A percentile compares a stretch with the other conserved stretches of the same genome.
phyloP scores from a whole-genome alignment of 1,284 basidiomycete species.

The Trichosporon faecale region DNA sequence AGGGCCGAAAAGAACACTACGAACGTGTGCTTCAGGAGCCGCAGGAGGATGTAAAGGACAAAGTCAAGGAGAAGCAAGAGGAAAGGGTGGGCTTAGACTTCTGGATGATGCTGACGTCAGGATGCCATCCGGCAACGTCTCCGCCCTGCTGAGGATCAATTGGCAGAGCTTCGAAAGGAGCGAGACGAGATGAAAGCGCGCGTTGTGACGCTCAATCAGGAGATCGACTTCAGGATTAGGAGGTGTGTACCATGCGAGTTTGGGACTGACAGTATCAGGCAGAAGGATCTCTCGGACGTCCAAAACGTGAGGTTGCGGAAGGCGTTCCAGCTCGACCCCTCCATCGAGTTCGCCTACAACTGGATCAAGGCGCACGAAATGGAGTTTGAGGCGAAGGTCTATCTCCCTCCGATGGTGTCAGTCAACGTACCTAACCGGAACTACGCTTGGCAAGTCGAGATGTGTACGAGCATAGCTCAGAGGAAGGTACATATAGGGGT shows the following conservation, averaged over 20 bases:
- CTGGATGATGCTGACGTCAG: not conserved
- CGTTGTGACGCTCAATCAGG: not conserved
- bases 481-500: constrained; percentile 59
- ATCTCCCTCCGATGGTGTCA: constrained; percentile 75
- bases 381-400: constrained; percentile 73
- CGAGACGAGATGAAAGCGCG: not conserved
- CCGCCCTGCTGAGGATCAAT: not conserved
- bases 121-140: not conserved
- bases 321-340: constrained; percentile 57
- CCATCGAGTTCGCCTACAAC: constrained; percentile 62
- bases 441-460: constrained; percentile 72
- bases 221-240: constrained; percentile 11
- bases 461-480: constrained; percentile 61
- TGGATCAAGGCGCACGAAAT: constrained; percentile 72
- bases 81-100: not conserved
- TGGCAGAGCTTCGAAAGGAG: not conserved
- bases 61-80: constrained; percentile 18
- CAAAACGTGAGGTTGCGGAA: constrained; percentile 54
- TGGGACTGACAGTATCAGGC: constrained; percentile 50
- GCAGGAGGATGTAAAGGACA: not conserved
- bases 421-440: constrained; percentile 65
- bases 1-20: not conserved
- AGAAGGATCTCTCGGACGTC: constrained; percentile 62
- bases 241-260: not conserved
- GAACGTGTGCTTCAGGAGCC: not conserved